Percentiles rank a stretch among this genome's conserved stretches.
Conservation (phyloP, 345 rosid species). For the Rhodamnia argentea region DNA sequence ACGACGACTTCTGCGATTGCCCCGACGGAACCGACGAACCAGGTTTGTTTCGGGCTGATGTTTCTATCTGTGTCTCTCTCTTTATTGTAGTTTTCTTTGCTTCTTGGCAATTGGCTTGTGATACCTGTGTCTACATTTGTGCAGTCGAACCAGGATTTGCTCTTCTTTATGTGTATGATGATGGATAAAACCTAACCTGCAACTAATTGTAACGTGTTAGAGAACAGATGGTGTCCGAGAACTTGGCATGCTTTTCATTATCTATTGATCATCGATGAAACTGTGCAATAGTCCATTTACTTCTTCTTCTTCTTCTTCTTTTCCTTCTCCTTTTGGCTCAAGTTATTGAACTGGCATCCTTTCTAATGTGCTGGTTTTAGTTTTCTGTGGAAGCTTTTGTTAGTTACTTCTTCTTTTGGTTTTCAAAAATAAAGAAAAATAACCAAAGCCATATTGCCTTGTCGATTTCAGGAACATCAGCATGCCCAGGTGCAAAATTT, state of each 20-base stretch:
- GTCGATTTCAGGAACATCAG: slow-evolving; percentile 66
- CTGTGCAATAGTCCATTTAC: neutral
- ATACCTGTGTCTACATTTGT: neutral
- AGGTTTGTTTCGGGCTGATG: slow-evolving; percentile 24
- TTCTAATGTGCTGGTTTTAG: neutral
- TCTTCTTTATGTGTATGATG: neutral
- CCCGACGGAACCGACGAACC: slow-evolving; percentile 91
- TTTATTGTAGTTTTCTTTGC: neutral
- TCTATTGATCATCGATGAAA: neutral
- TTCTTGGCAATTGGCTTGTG: neutral
- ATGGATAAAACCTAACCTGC: neutral
- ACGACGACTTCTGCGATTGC: slow-evolving; percentile 97
- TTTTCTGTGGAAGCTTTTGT: neutral
- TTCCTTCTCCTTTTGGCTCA: neutral
- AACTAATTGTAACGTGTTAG: neutral
- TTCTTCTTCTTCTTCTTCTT: neutral
- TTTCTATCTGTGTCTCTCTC: neutral
- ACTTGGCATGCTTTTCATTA: neutral
- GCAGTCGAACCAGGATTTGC: neutral
- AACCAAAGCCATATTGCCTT: neutral
- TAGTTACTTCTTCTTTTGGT: neutral
- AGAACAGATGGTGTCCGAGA: neutral
- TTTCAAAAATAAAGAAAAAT: neutral
- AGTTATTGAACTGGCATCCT: neutral
- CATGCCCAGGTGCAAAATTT: slow-evolving; percentile 83